Conservation (phyloP, 1,139 yeast genomes). For the Chernovozyma sophiae-reginae region DNA sequence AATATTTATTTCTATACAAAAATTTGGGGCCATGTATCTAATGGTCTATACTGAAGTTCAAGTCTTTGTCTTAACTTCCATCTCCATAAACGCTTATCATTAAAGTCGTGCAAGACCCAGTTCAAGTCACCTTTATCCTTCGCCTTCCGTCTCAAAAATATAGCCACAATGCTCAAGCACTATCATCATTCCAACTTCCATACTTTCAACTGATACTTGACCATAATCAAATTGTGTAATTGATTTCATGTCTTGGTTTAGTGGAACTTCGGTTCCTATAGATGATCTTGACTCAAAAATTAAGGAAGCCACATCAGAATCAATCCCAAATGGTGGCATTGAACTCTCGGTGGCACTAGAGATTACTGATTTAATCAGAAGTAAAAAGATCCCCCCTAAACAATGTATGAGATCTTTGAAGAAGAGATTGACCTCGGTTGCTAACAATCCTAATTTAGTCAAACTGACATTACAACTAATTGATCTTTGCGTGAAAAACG, state of each 20-base stretch:
- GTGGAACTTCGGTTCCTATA: constrained; percentile 37
- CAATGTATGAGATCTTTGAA: constrained; percentile 83
- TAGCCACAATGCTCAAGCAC: no score
- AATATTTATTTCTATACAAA: no score
- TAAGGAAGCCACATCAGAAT: constrained; percentile 78
- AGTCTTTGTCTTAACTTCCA: no score
- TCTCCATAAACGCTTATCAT: no score
- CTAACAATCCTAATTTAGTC: constrained; percentile 71
- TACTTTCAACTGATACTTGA: no score
- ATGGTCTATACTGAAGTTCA: no score
- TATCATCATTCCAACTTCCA: no score
- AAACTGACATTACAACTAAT: constrained; percentile 69
- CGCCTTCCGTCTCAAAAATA: no score
- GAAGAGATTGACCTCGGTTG: constrained; percentile 60
- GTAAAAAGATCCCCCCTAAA: constrained; percentile 76
- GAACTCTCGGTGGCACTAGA: constrained; percentile 80
- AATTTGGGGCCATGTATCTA: no score
- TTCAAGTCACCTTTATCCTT: no score
- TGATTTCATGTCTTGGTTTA: constrained; percentile 79
- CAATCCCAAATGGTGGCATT: constrained; percentile 87
- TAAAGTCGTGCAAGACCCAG: no score
- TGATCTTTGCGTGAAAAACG: constrained; percentile 88
- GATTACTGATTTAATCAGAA: constrained; percentile 80
- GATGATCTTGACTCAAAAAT: constrained; percentile 62
- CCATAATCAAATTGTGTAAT: no score